Evolutionary conservation across 306 rosid species (phyloP).

Genomic region (Prunus campanulata): DNA sequence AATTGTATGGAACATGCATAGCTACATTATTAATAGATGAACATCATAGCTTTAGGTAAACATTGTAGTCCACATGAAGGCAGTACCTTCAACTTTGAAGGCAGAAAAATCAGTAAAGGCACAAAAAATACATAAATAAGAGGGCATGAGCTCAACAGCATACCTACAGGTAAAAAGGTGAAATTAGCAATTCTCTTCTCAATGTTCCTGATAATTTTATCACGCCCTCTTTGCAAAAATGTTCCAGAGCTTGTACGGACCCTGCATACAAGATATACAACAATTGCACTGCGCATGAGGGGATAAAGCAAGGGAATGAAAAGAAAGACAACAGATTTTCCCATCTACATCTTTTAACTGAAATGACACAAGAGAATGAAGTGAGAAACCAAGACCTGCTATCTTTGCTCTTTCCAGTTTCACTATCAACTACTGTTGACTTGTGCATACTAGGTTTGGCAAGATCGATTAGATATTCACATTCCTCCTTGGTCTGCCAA

Average conservation of each 20-base stretch:
- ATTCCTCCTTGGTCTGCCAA: slow-evolving; percentile 80
- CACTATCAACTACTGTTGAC: slow-evolving; percentile 87
- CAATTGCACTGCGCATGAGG: neutral
- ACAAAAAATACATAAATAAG: slow-evolving; percentile 4
- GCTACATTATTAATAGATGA: slow-evolving; percentile 19
- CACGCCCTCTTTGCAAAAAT: slow-evolving; percentile 86
- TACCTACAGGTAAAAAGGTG: slow-evolving; percentile 82
- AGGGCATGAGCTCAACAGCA: slow-evolving; percentile 16
- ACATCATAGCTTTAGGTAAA: neutral
- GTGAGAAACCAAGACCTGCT: slow-evolving; percentile 69
- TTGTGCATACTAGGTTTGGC: slow-evolving; percentile 83
- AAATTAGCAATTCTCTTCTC: slow-evolving; percentile 89
- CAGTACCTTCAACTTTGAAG: neutral
- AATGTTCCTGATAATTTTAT: slow-evolving; percentile 69
- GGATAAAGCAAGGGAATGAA: neutral
- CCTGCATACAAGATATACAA: slow-evolving; percentile 30
- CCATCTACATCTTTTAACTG: slow-evolving; percentile 16
- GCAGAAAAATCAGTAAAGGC: slow-evolving; percentile 10
- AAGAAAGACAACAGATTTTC: slow-evolving; percentile 5
- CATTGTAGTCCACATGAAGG: neutral
- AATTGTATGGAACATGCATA: slow-evolving; percentile 19
- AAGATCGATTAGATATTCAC: slow-evolving; percentile 70
- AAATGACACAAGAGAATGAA: slow-evolving; percentile 8
- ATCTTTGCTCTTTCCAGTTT: slow-evolving; percentile 93
- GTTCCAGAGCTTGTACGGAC: slow-evolving; percentile 98